Percentiles rank a stretch among this genome's conserved stretches.
These are phyloP conservation scores for Phytophthora pisi DNA, from an alignment of 352 stramenopile genomes.

Conservation along the genomic window DNA sequence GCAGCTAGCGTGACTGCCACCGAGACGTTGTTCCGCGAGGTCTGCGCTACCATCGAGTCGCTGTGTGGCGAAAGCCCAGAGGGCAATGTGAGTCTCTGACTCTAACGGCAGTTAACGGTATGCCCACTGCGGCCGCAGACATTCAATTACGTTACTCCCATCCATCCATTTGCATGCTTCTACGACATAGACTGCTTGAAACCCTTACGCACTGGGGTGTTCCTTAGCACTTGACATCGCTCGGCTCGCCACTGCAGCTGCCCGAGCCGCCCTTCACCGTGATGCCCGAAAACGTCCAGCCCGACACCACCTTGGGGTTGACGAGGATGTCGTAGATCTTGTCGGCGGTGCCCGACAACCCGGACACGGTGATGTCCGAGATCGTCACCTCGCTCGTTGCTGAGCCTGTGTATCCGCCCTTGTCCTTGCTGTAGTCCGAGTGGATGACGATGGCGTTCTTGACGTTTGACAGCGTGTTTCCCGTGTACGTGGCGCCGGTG, in stretches of 20 bases:
- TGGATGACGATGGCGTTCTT: conserved; percentile 39
- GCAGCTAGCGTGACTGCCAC: conserved; percentile 17
- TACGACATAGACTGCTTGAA: conserved; percentile 16
- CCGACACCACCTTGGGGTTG: conserved; percentile 30
- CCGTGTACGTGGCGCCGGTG: conserved; percentile 23
- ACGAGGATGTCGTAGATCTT: conserved; percentile 41
- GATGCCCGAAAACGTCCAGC: conserved; percentile 35
- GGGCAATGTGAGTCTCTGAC: conserved; percentile 14
- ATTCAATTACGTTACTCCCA: conserved; percentile 19
- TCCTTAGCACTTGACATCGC: conserved; percentile 31
- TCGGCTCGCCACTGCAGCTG: conserved; percentile 35
- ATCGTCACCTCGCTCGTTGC: conserved; percentile 35
- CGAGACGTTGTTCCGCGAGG: conserved; percentile 33
- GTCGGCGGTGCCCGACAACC: conserved; percentile 31
- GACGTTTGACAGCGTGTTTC: conserved; percentile 29
- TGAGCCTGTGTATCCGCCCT: conserved; percentile 35
- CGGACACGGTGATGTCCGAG: conserved; percentile 34
- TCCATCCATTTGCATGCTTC: conserved; percentile 5
- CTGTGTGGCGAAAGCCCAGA: conserved; percentile 16
- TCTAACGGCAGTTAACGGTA: background rate
- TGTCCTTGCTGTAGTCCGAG: conserved; percentile 36
- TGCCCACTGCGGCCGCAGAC: conserved; percentile 2
- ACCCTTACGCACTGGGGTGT: background rate
- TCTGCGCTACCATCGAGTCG: conserved; percentile 33
- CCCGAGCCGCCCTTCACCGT: conserved; percentile 23